A percentile compares a stretch with the other conserved stretches of the same genome.
phyloP scores from a whole-genome alignment of 441 rosid species.

The Jatropha multifida region DNA sequence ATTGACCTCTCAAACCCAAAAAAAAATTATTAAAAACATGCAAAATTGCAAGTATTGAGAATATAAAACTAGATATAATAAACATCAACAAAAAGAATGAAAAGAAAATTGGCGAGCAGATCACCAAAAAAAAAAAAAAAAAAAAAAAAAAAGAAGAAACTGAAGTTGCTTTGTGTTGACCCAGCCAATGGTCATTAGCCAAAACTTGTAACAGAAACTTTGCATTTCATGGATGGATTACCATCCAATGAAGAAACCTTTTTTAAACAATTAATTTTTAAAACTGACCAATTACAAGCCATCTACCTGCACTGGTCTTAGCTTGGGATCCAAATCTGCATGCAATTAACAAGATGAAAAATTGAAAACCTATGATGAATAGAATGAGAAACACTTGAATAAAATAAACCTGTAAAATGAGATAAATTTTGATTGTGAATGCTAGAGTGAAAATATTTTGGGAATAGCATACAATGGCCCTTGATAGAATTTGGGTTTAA shows the following conservation, averaged over 20 bases:
- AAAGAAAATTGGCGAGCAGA: background rate
- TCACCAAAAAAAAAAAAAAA: background rate
- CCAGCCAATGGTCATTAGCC: background rate
- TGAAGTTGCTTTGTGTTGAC: background rate
- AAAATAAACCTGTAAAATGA: background rate
- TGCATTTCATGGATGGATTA: slow-evolving; percentile 7
- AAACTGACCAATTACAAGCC: background rate
- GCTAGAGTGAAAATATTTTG: background rate
- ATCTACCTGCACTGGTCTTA: slow-evolving; percentile 1
- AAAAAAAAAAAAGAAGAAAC: no score
- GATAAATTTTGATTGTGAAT: background rate
- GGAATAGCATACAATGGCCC: background rate
- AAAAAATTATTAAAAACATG: slow-evolving; percentile 7
- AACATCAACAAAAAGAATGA: background rate
- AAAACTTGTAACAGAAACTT: background rate
- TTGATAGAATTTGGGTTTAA: background rate
- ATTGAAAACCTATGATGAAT: background rate
- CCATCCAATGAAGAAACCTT: slow-evolving; percentile 6
- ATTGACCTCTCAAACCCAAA: slow-evolving; percentile 4
- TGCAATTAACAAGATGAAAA: background rate
- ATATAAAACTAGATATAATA: slow-evolving; percentile 14
- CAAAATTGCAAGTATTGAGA: background rate
- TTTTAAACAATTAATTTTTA: background rate
- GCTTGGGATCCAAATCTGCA: background rate
- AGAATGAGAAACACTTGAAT: background rate